These are phyloP conservation scores for Geosmithia putterillii DNA, from an alignment of 2,329 filamentous ascomycete genomes.

Conservation along the genomic window DNA sequence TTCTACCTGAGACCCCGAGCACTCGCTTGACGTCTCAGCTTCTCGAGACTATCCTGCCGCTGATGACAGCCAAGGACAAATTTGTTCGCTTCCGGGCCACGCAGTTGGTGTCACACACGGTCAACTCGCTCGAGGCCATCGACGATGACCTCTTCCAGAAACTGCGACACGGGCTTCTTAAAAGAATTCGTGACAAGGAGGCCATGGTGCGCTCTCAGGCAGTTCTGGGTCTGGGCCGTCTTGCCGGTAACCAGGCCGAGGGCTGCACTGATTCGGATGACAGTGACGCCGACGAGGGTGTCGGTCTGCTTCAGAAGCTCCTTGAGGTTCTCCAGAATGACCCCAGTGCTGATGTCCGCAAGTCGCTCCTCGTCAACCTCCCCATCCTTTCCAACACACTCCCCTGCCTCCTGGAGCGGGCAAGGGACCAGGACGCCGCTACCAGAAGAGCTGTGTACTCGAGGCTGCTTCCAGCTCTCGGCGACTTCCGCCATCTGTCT, in stretches of 20 bases:
- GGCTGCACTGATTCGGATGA: conserved; percentile 59
- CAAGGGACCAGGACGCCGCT: conserved; percentile 74
- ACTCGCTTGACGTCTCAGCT: conserved; percentile 66
- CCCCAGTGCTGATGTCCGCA: conserved; percentile 82
- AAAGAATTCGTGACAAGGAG: conserved; percentile 87
- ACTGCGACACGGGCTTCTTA: conserved; percentile 66
- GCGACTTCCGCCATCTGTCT: conserved; percentile 88
- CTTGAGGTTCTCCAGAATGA: conserved; percentile 87
- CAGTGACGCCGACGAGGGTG: conserved; percentile 49
- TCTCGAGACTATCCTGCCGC: conserved; percentile 58
- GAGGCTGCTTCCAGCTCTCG: conserved; percentile 72
- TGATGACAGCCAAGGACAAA: conserved; percentile 85
- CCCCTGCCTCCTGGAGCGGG: conserved; percentile 79
- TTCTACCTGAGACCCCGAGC: conserved; percentile 71
- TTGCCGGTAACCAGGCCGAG: conserved; percentile 68
- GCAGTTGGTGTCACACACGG: conserved; percentile 79
- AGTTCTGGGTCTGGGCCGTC: conserved; percentile 73
- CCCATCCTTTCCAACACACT: conserved; percentile 73
- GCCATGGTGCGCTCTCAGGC: conserved; percentile 85
- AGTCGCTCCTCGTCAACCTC: conserved; percentile 81
- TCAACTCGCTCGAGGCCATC: conserved; percentile 85
- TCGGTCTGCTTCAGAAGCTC: conserved; percentile 68
- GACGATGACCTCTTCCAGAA: conserved; percentile 85
- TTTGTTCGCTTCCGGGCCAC: conserved; percentile 81
- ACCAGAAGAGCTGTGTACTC: conserved; percentile 82